phyloP scores from a whole-genome alignment of 257 asterid species.

The Solanum sitiens region DNA sequence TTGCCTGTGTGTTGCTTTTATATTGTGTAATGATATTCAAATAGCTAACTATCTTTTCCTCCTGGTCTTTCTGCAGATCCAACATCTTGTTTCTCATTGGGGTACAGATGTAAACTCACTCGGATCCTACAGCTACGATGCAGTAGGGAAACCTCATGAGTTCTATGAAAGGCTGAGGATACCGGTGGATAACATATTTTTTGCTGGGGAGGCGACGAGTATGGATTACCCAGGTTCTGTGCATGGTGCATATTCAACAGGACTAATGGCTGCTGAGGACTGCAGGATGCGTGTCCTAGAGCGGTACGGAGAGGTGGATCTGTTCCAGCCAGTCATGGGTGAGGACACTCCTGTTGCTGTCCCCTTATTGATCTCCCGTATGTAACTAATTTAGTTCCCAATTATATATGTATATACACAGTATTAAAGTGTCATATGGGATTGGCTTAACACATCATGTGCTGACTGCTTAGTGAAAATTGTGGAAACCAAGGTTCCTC shows the following conservation, averaged over 20 bases:
- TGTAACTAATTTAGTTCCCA: slow-evolving; percentile 10
- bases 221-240: slow-evolving; percentile 75
- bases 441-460: background rate
- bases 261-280: slow-evolving; percentile 82
- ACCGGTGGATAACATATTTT: slow-evolving; percentile 80
- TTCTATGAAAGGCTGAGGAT: slow-evolving; percentile 67
- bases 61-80: slow-evolving; percentile 41
- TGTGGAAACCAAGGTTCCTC: slow-evolving; percentile 25
- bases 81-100: slow-evolving; percentile 81
- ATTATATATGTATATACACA: background rate
- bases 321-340: slow-evolving; percentile 64
- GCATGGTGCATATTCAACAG: slow-evolving; percentile 87
- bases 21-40: background rate
- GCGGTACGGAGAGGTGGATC: slow-evolving; percentile 70
- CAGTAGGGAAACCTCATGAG: slow-evolving; percentile 70
- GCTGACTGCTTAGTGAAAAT: slow-evolving; percentile 47
- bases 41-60: background rate
- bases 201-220: slow-evolving; percentile 93
- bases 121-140: slow-evolving; percentile 85
- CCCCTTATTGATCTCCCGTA: slow-evolving; percentile 66
- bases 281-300: slow-evolving; percentile 88
- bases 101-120: slow-evolving; percentile 60
- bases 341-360: slow-evolving; percentile 47
- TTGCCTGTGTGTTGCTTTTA: background rate
- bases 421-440: background rate